Evolutionary conservation across 1,284 basidiomycete genomes (phyloP).

Genomic region (Cystobasidiaceae sp.): DNA sequence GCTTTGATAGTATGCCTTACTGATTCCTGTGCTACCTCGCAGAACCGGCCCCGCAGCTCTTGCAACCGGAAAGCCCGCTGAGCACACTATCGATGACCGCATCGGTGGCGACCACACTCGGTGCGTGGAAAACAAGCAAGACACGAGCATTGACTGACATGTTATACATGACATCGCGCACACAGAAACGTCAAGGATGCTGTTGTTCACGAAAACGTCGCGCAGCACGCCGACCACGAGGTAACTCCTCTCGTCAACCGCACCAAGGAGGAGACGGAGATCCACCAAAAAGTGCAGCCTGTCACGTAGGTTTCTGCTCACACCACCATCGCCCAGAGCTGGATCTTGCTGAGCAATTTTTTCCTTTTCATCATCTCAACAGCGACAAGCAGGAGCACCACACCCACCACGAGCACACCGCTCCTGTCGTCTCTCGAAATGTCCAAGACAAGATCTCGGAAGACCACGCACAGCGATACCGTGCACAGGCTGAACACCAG

Average conservation of each 20-base stretch:
- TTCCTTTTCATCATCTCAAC: no score
- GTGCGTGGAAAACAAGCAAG: not conserved
- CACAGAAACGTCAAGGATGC: conserved; percentile 29
- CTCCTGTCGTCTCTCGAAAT: conserved; percentile 23
- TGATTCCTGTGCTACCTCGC: not conserved
- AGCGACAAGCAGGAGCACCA: conserved; percentile 31
- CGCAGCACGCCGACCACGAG: conserved; percentile 29
- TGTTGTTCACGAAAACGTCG: conserved; percentile 22
- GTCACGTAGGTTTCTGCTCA: conserved; percentile 2
- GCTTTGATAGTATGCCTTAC: not conserved
- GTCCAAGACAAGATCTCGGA: conserved; percentile 26
- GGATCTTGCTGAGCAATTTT: not conserved
- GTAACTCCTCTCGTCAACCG: conserved; percentile 28
- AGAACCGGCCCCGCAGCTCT: conserved; percentile 28
- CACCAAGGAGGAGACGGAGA: conserved; percentile 20
- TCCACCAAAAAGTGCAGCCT: conserved; percentile 30
- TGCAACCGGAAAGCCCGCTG: conserved; percentile 27
- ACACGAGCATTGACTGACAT: not conserved
- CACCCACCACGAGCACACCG: conserved; percentile 28
- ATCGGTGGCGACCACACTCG: conserved; percentile 29
- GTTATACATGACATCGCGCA: not conserved
- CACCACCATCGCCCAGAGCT: not conserved
- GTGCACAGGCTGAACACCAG: conserved; percentile 10
- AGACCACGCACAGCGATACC: conserved; percentile 21
- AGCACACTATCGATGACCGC: conserved; percentile 25